These are phyloP conservation scores for Polymyxa betae DNA, from an alignment of 208 protist genomes.

Conservation along the genomic window DNA sequence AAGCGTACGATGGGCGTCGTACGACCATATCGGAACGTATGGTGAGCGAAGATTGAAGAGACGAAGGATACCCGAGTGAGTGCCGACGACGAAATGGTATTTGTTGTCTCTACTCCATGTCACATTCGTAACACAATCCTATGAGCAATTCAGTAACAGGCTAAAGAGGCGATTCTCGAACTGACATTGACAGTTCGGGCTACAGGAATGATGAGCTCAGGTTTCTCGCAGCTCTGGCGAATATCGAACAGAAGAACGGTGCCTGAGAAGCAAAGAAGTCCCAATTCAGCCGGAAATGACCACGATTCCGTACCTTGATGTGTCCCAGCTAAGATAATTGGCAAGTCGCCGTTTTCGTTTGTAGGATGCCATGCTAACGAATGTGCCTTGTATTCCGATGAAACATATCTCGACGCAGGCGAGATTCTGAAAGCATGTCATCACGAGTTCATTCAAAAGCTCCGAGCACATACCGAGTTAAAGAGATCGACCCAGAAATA, in stretches of 20 bases:
- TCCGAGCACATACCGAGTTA: neutral
- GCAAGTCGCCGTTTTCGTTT: neutral
- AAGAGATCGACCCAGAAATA: neutral
- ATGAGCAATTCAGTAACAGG: neutral
- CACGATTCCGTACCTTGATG: constrained; percentile 36
- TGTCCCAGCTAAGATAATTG: constrained; percentile 20
- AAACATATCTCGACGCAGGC: neutral
- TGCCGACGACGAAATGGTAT: constrained; percentile 4
- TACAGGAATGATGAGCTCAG: neutral
- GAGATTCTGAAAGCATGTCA: neutral
- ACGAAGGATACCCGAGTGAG: constrained; percentile 8
- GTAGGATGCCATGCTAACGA: neutral
- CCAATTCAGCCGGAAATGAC: neutral
- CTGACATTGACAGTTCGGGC: constrained; percentile 33
- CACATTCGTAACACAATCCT: constrained; percentile 23
- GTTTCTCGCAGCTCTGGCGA: neutral
- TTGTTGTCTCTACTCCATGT: neutral
- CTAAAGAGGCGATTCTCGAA: neutral
- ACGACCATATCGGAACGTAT: neutral
- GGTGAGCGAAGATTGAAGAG: constrained; percentile 7
- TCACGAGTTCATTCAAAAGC: neutral
- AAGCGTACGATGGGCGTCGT: neutral
- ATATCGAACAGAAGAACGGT: constrained; percentile 30
- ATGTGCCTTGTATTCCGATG: neutral
- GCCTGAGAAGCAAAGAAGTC: neutral